Conservation (phyloP, 2,329 filamentous ascomycete species). For the Beauveria rudraprayagi region DNA sequence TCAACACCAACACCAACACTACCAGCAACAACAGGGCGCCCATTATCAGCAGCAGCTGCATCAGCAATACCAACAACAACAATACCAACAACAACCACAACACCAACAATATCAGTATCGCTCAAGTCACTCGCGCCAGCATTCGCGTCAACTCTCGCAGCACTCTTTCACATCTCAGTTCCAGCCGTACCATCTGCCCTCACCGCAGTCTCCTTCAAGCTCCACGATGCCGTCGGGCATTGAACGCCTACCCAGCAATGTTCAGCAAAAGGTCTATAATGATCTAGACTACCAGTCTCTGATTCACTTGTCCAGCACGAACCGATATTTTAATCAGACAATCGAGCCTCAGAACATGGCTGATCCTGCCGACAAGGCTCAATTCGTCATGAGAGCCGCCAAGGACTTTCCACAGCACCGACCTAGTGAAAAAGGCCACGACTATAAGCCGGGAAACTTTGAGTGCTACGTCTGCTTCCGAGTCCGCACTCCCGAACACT, state of each 20-base stretch:
- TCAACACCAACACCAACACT: neutral
- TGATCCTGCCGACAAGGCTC: constrained; percentile 27
- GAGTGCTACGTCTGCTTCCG: constrained; percentile 36
- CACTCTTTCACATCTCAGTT: constrained; percentile 9
- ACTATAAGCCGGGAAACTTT: constrained; percentile 32
- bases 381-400: constrained; percentile 34
- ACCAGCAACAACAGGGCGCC: neutral
- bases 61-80: neutral
- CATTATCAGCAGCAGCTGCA: neutral
- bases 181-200: constrained; percentile 12
- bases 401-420: constrained; percentile 34
- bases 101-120: neutral
- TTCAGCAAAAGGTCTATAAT: constrained; percentile 27
- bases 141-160: constrained; percentile 1
- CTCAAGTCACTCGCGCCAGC: neutral
- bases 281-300: constrained; percentile 33
- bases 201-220: constrained; percentile 1
- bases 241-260: constrained; percentile 26
- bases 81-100: neutral
- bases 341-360: constrained; percentile 29
- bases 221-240: constrained; percentile 19
- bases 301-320: constrained; percentile 31
- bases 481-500: constrained; percentile 30
- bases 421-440: constrained; percentile 27
- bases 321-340: constrained; percentile 25